Evolutionary conservation across 2,329 filamentous ascomycete species (phyloP), one percentile per base, ranked within the genome.

Genomic region (Diplodia intermedia): DNA sequence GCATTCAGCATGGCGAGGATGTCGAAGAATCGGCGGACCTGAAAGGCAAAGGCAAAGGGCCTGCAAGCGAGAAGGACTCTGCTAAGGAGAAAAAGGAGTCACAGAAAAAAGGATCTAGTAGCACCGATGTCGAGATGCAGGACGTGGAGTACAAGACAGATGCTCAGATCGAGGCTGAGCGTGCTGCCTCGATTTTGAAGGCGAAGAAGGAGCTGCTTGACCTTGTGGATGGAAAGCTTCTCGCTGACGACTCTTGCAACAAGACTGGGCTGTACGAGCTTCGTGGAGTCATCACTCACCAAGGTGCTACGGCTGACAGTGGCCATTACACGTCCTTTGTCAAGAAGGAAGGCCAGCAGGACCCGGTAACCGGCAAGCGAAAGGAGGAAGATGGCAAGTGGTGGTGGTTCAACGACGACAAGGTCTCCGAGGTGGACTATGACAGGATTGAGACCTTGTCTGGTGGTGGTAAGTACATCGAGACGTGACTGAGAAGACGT

Each of bases 401-500:
- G 95, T 99, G 95, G 94, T 99, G 95, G 94, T 99, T 99, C 86
- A 98, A 99, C 79, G 95, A 99, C 75, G 94, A 99, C 77, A 96
- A 93, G 83, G 95, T 99, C 40, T 89, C 91, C 15, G 95, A 99
- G 82, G 95, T 99, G 33, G 89, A 92, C 18, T 84, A 88, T 31
- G 94, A 98, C 74, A 95, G 97, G 84, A 96, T 99, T 72, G 91
- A 94, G 77, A 91, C 90, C 3, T 86, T 99, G 63, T 87, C 93
- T 62, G 96, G 95, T 69, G 95, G 96, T 75, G 94, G 93, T 88
- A 79, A 79, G 85, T 76, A 52, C 29, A 26, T 47, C 33, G 6
- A 3, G 4, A 29, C 20, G 20, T 47, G 15, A 36, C 14, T 12
- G n/a, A 38, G 40, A 49, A 53, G 23, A 65, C 61, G 20, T 55